Evolutionary conservation across 257 asterid species (phyloP).

Genomic region (Nicotiana undulata): DNA sequence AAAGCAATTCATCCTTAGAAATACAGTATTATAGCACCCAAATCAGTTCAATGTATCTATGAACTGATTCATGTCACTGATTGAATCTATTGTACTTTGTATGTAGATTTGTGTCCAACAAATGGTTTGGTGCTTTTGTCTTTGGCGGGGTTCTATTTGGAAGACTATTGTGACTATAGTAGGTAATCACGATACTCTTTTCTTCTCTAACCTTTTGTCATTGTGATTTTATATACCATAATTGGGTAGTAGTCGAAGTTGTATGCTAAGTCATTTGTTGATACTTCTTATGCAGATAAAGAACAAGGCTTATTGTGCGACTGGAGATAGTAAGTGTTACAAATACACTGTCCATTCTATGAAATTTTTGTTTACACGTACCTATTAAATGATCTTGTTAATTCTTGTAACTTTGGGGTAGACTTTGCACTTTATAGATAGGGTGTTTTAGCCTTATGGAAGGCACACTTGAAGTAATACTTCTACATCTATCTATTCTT

Average conservation of each 20-base stretch:
- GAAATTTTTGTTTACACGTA: too few species aligned
- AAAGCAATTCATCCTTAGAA: not conserved
- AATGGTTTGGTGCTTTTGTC: slow-evolving; percentile 81
- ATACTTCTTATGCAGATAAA: not conserved
- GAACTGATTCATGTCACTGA: not conserved
- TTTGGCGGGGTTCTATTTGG: slow-evolving; percentile 62
- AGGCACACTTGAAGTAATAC: too few species aligned
- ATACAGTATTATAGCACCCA: not conserved
- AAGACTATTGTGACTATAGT: slow-evolving; percentile 38
- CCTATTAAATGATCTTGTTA: too few species aligned
- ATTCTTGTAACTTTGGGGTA: too few species aligned
- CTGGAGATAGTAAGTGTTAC: not conserved
- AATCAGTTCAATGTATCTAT: not conserved
- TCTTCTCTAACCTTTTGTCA: not conserved
- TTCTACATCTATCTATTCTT: too few species aligned
- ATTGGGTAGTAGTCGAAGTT: not conserved
- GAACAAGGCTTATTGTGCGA: not conserved
- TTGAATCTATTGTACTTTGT: not conserved
- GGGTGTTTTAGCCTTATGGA: too few species aligned
- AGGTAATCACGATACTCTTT: not conserved
- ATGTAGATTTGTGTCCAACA: slow-evolving; percentile 73
- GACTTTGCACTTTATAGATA: too few species aligned
- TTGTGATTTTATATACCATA: not conserved
- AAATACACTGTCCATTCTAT: too few species aligned
- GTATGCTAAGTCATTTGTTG: not conserved